A percentile compares a stretch with the other conserved stretches of the same genome.
Evolutionary conservation across 2,329 filamentous ascomycete genomes (phyloP).

Genomic region (Colletotrichum sp.): DNA sequence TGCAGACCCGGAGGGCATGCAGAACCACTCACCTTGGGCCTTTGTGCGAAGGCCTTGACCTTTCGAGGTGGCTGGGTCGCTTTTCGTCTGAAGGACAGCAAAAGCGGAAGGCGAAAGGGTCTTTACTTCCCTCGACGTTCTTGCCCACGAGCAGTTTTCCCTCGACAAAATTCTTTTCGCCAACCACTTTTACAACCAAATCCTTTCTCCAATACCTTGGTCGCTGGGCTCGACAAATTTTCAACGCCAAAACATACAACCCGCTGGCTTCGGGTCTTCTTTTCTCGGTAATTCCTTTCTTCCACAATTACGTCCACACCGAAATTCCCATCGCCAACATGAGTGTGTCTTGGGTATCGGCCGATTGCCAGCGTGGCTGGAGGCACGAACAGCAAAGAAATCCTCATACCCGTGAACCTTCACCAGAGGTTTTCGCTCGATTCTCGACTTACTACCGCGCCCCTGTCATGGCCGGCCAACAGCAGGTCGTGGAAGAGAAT

Average conservation of each 20-base stretch:
- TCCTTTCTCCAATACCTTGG: background rate
- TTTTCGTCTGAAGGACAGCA: background rate
- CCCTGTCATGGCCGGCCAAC: background rate
- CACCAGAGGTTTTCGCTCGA: background rate
- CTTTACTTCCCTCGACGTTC: background rate
- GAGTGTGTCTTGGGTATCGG: background rate
- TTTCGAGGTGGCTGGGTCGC: background rate
- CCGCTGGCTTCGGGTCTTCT: background rate
- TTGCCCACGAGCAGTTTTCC: background rate
- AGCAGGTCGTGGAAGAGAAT: background rate
- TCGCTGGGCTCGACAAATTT: background rate
- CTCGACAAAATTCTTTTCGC: background rate
- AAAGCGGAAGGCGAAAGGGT: background rate
- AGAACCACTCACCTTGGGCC: background rate
- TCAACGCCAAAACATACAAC: background rate
- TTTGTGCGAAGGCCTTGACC: background rate
- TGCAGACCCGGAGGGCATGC: background rate
- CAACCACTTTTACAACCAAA: background rate
- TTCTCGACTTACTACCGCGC: background rate
- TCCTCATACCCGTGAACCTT: background rate
- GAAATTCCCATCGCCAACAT: background rate
- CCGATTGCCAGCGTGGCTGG: background rate
- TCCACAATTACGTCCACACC: background rate
- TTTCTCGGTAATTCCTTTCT: background rate
- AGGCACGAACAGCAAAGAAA: background rate